Evolutionary conservation across 2,329 filamentous ascomycete genomes (phyloP), one percentile per base, ranked within the genome.

Genomic region (Sclerotiophoma versabilis): DNA sequence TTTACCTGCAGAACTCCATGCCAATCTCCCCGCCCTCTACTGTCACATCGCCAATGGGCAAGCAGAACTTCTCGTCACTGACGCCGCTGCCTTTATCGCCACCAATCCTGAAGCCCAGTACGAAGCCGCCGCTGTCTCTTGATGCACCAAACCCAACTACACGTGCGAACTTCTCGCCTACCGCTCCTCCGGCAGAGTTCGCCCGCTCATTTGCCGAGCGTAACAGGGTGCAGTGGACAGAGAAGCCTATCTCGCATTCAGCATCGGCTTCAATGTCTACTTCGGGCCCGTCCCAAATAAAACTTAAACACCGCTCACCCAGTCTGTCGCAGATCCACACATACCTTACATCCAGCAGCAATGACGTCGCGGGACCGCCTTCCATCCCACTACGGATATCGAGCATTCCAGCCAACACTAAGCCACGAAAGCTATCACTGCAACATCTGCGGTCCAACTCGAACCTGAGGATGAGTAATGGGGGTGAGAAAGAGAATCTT

Each of bases 351-450:
- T 39, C 51, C 11, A 49, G 49, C 26, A 58, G 49, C 34, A 41
- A 26, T 29, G 54, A 59, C 44, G n/a, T 57, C 58, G 5, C 62
- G 27, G 54, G 49, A 15, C 65, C 68, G 1, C 72, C 71, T 3
- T 58, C 59, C 5, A 75, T 75, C 38, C 72, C 72, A 10, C 49
- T 74, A 9, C 65, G 72, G 8, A 73, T 74, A 17, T 72, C 69
- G 11, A 70, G 66, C 22, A 74, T 75, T 12, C 72, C 72, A 3
- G 44, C 66, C 2, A 66, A 73, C 38, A 66, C 59, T 11, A 62
- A 66, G 43, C 66, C 72, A 2, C 68, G 72, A 15, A 75, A 75
- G 38, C 54, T 75, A 1, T 71, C 69, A 11, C 49, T 75, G 48
- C 55, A 66, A 36, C 53, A 66, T 45, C 47, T 63, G 41, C 63